phyloP scores from a whole-genome alignment of 495 filamentous ascomycete genomes.

The Lindgomyces ingoldianus region DNA sequence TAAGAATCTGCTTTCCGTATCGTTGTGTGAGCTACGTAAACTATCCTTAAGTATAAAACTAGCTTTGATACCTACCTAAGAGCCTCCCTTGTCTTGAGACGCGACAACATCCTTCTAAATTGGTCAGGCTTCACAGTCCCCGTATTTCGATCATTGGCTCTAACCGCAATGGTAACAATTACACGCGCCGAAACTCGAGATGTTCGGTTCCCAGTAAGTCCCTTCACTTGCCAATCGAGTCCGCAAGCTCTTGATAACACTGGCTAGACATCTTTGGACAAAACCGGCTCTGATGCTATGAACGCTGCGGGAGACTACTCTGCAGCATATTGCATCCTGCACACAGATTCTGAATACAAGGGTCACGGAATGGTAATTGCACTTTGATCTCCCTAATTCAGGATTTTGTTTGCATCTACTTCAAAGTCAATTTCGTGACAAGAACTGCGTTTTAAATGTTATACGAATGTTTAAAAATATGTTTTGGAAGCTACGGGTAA shows the following conservation, averaged over 20 bases:
- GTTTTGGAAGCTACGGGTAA: too few species aligned
- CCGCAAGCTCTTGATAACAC: too few species aligned
- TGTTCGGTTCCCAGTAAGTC: constrained; percentile 82
- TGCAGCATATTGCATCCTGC: constrained; percentile 85
- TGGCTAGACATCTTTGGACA: constrained; percentile 87
- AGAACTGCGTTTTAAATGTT: too few species aligned
- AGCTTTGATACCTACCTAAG: not conserved
- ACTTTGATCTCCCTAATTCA: not conserved
- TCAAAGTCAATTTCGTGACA: not conserved
- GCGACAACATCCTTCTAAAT: too few species aligned
- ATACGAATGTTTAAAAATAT: too few species aligned
- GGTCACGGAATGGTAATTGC: constrained; percentile 86
- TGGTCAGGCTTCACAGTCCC: too few species aligned
- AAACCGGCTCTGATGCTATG: constrained; percentile 96
- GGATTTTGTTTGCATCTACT: not conserved
- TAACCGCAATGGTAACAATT: constrained; percentile 77
- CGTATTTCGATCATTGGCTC: too few species aligned
- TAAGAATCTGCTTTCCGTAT: too few species aligned
- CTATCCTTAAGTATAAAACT: too few species aligned
- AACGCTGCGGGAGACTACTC: constrained; percentile 94
- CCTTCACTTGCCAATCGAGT: too few species aligned
- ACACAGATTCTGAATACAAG: constrained; percentile 69
- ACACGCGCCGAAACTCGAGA: constrained; percentile 78
- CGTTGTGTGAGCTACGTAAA: too few species aligned
- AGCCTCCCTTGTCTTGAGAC: too few species aligned